phyloP scores from a whole-genome alignment of 345 rosid genomes.

The Anastatica hierochuntica region DNA sequence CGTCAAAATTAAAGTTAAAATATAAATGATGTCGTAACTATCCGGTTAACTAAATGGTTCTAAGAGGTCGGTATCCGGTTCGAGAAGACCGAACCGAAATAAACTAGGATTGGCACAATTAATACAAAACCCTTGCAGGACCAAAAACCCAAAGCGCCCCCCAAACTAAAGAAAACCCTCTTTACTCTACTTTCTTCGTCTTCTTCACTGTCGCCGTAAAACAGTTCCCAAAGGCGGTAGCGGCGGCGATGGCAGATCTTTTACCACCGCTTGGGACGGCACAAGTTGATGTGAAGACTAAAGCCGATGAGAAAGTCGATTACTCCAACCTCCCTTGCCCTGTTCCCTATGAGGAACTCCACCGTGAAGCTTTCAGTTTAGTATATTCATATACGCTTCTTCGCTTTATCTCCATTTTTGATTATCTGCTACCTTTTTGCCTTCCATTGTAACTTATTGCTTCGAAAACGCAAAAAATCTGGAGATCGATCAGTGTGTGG shows the following conservation, averaged over 20 bases:
- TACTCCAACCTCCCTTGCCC: slow-evolving; percentile 82
- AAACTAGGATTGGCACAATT: not conserved
- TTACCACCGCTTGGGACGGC: slow-evolving; percentile 31
- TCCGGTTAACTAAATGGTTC: too few species aligned
- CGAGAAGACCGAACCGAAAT: not conserved
- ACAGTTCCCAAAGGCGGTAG: not conserved
- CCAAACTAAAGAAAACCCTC: slow-evolving; percentile 19
- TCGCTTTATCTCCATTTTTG: too few species aligned
- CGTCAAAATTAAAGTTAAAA: too few species aligned
- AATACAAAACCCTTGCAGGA: slow-evolving; percentile 22
- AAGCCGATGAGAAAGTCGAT: slow-evolving; percentile 48
- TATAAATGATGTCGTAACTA: too few species aligned
- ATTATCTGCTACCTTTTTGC: not conserved
- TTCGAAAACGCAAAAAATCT: too few species aligned
- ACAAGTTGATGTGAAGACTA: slow-evolving; percentile 24
- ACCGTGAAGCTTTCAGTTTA: slow-evolving; percentile 83
- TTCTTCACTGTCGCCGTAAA: slow-evolving; percentile 21
- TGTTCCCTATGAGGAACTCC: slow-evolving; percentile 82
- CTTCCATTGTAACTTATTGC: not conserved
- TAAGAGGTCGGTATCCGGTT: not conserved
- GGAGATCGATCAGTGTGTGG: too few species aligned
- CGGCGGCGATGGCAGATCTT: slow-evolving; percentile 45
- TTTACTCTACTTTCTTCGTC: not conserved
- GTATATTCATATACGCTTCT: slow-evolving; percentile 13
- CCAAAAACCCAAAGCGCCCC: slow-evolving; percentile 10